Evolutionary conservation across 805 yeast species (phyloP), one percentile per base, ranked within the genome.

Genomic region (Wickerhamomyces chambardii): DNA sequence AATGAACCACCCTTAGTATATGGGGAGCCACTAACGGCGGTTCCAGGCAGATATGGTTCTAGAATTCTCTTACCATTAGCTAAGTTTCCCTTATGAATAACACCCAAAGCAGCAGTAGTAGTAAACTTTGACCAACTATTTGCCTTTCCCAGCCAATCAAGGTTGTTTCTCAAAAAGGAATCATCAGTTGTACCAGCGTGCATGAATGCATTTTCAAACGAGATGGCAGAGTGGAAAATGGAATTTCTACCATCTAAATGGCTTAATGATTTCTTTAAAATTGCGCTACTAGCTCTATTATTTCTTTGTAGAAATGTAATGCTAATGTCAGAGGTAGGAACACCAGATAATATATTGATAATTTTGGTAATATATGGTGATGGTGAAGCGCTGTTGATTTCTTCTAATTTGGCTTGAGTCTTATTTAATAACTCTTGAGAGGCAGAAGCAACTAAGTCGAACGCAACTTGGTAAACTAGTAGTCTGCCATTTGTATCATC

Each of bases 101-200:
- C 97, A 55, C 98, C 98, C 41, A 92, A 66, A 12, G 97, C 97
- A 8, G 97, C 97, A 12, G 97, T 90, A 2, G 97, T 97, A 0
- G 95, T 78, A 58, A 92, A 92, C 55, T 90, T 92, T 6, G 97
- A 87, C 98, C 98, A 92, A 59, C 90, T 87, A 32, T 90, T 80
- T n/a, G 98, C 97, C 61, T 87, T 85, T 30, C 95, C 94, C 46
- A 92, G 68, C 97, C 97, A 92, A 50, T 90, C 96, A 51, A 87
- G 67, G 54, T 92, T 92, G 30, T 81, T 73, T 56, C 95, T 73
- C 61, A 90, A 83, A 52, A 92, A 92, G 0, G 87, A 76, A 56
- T 92, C 97, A 51, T 84, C 94, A 8, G 97, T 85, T 12, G 98
- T 92, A 38, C 97, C 98, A 28, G 92, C 84, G 58, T 89, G 95